phyloP scores from a whole-genome alignment of 2,329 filamentous ascomycete genomes.

The Cordyceps javanica region DNA sequence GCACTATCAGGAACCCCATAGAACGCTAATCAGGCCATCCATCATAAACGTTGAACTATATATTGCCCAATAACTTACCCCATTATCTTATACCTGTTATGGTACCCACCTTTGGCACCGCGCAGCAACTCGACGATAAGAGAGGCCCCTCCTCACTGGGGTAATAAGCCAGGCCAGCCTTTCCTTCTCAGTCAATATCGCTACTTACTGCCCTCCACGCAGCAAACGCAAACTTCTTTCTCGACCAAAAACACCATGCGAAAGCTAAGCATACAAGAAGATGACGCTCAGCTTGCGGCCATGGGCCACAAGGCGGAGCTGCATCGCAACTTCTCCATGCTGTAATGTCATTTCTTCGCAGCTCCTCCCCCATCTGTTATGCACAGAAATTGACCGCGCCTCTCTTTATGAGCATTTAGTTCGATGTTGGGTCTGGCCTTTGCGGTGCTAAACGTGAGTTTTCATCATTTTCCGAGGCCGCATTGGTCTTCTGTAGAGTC shows the following conservation, averaged over 20 bases:
- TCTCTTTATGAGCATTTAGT: not conserved
- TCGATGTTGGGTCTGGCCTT: constrained; percentile 39
- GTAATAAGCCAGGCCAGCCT: too few species aligned
- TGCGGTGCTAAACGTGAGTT: constrained; percentile 36
- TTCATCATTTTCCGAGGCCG: not conserved
- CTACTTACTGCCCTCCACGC: too few species aligned
- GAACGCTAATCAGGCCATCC: too few species aligned
- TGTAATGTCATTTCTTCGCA: constrained; percentile 13
- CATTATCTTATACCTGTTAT: too few species aligned
- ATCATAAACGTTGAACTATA: too few species aligned
- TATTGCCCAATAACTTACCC: too few species aligned
- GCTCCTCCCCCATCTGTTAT: not conserved
- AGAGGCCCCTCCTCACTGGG: too few species aligned
- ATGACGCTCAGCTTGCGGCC: constrained; percentile 22
- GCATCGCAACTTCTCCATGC: constrained; percentile 21
- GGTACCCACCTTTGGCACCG: too few species aligned
- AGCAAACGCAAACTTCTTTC: not conserved
- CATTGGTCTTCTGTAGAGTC: not conserved
- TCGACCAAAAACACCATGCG: constrained; percentile 14
- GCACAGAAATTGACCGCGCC: not conserved
- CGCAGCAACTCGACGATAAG: too few species aligned
- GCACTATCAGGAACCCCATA: too few species aligned
- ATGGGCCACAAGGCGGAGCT: constrained; percentile 21
- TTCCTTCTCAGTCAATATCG: not conserved
- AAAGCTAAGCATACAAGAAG: constrained; percentile 14